Conservation (phyloP, 768 basidiomycete genomes). For the Candolleomyces efflorescens region DNA sequence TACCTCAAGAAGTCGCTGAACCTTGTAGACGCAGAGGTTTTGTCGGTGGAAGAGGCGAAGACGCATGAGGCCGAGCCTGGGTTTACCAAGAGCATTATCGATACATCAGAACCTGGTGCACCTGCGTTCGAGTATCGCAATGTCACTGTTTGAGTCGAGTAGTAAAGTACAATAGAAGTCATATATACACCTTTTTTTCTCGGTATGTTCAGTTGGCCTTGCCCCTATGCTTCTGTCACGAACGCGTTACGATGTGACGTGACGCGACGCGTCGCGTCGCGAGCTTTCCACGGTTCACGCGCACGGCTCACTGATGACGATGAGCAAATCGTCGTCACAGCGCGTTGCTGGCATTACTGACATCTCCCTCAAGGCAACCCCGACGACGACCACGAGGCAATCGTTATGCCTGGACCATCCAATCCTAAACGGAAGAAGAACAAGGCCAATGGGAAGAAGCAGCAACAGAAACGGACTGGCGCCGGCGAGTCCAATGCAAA, state of each 20-base stretch:
- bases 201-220: no score
- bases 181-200: no score
- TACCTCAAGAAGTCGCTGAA: conserved; percentile 78
- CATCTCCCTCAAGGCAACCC: neutral
- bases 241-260: conserved; percentile 2
- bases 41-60: conserved; percentile 65
- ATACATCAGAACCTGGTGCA: conserved; percentile 81
- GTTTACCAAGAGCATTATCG: conserved; percentile 67
- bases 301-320: conserved; percentile 1
- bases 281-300: neutral
- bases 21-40: conserved; percentile 65
- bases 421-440: conserved; percentile 39
- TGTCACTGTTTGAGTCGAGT: conserved; percentile 25
- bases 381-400: neutral
- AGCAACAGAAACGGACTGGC: conserved; percentile 7
- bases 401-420: conserved; percentile 59
- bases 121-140: conserved; percentile 90
- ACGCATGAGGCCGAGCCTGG: conserved; percentile 49
- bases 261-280: conserved; percentile 5
- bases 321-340: no score
- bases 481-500: neutral
- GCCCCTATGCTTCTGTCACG: neutral
- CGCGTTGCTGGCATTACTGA: no score
- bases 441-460: conserved; percentile 8
- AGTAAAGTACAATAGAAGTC: no score